Percentiles rank a stretch among this genome's conserved stretches.
phyloP scores from a whole-genome alignment of 1,284 basidiomycete genomes.

The Moniliophthora roreri region DNA sequence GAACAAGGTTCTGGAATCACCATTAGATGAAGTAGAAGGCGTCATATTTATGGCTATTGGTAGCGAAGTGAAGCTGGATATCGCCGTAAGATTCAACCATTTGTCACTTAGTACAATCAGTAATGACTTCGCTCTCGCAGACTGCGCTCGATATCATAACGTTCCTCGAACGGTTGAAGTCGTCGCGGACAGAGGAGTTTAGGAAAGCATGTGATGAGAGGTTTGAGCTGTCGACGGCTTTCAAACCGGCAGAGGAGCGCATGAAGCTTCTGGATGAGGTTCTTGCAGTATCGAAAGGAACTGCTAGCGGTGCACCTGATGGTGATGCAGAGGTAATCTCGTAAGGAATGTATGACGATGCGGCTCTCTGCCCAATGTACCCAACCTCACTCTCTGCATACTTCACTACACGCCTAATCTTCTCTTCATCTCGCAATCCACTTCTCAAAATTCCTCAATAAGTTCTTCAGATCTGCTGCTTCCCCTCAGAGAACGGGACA shows the following conservation, averaged over 20 bases:
- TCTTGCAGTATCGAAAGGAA: neutral
- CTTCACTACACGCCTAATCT: no score
- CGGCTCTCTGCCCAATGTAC: no score
- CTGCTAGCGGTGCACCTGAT: neutral
- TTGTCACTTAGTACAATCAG: no score
- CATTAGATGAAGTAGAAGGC: conserved; percentile 58
- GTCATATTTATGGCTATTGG: conserved; percentile 53
- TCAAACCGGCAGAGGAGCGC: conserved; percentile 52
- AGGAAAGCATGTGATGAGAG: conserved; percentile 45
- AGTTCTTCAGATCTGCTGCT: no score
- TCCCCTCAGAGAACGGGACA: no score
- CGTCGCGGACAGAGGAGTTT: conserved; percentile 42
- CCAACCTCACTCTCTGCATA: no score
- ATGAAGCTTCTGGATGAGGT: conserved; percentile 21
- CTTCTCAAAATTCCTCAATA: no score
- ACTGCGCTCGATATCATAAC: conserved; percentile 44
- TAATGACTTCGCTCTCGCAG: conserved; percentile 30
- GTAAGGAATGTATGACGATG: no score
- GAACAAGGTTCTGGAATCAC: conserved; percentile 39
- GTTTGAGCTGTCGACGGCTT: conserved; percentile 65
- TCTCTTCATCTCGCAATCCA: no score
- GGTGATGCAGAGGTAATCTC: neutral
- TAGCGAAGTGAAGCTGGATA: conserved; percentile 42
- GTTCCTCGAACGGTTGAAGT: conserved; percentile 50
- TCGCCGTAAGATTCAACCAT: conserved; percentile 43